phyloP scores from a whole-genome alignment of 2,329 filamentous ascomycete species.

The Metarhizium sp. region DNA sequence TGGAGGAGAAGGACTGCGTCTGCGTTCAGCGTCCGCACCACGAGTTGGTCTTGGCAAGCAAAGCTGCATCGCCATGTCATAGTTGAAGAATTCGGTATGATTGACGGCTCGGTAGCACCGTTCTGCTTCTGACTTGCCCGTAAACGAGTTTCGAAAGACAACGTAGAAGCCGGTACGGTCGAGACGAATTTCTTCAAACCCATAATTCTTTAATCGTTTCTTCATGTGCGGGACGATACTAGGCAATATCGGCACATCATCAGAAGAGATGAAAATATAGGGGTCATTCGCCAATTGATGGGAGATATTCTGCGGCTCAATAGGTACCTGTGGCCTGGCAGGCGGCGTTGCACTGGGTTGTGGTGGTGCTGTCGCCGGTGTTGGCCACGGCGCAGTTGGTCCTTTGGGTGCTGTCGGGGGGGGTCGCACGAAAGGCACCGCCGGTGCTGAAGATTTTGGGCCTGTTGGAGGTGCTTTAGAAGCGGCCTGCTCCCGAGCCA shows the following conservation, averaged over 20 bases:
- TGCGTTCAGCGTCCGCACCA: slow-evolving; percentile 15
- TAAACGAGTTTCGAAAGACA: slow-evolving; percentile 70
- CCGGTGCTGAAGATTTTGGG: slow-evolving; percentile 20
- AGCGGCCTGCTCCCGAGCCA: slow-evolving; percentile 18
- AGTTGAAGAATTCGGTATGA: slow-evolving; percentile 80
- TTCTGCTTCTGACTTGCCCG: slow-evolving; percentile 71
- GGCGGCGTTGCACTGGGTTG: slow-evolving; percentile 17
- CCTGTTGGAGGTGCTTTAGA: slow-evolving; percentile 27
- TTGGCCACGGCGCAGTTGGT: slow-evolving; percentile 47
- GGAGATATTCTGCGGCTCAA: slow-evolving; percentile 59
- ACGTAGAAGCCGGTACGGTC: slow-evolving; percentile 87
- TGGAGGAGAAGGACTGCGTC: slow-evolving; percentile 27
- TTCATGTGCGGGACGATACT: slow-evolving; percentile 85
- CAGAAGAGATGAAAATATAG: slow-evolving; percentile 83
- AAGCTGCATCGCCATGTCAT: slow-evolving; percentile 82
- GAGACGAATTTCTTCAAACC: slow-evolving; percentile 71
- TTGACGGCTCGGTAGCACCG: slow-evolving; percentile 72
- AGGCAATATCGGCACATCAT: slow-evolving; percentile 76
- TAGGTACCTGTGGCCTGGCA: slow-evolving; percentile 31
- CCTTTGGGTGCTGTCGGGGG: slow-evolving; percentile 83
- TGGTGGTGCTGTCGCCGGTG: slow-evolving; percentile 8
- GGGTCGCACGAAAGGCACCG: slow-evolving; percentile 32
- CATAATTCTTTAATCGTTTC: slow-evolving; percentile 76
- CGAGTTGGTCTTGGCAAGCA: slow-evolving; percentile 27
- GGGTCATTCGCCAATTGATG: slow-evolving; percentile 67